These are phyloP conservation scores for Leptomonas seymouri DNA, from an alignment of 208 protist species.

Conservation along the genomic window DNA sequence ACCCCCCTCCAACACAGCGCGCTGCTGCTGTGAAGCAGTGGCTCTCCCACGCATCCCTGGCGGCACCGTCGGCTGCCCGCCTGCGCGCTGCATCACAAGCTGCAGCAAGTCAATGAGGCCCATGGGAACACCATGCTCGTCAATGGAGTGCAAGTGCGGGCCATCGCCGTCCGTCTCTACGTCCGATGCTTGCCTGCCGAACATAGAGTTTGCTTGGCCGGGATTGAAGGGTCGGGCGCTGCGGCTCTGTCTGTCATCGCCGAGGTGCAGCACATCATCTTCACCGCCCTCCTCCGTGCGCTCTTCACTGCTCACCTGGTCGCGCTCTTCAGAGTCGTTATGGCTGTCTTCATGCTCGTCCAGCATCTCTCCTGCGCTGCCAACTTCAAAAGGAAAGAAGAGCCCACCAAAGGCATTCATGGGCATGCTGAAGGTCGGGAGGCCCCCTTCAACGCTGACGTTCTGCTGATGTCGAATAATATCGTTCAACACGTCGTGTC, in stretches of 20 bases:
- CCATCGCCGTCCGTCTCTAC: not conserved
- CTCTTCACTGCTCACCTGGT: constrained; percentile 5
- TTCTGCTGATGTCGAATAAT: constrained; percentile 60
- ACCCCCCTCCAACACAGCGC: constrained; percentile 13
- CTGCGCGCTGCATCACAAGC: constrained; percentile 2
- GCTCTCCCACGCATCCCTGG: not conserved
- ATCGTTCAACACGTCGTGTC: constrained; percentile 73
- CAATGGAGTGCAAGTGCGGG: not conserved
- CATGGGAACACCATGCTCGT: not conserved
- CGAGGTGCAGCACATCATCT: not conserved
- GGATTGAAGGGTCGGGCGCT: not conserved
- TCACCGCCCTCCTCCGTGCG: constrained; percentile 24
- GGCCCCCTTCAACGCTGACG: constrained; percentile 3
- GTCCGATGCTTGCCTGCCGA: not conserved
- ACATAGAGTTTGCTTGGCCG: not conserved
- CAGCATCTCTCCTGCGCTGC: not conserved
- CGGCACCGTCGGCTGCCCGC: not conserved
- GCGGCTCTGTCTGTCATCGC: not conserved
- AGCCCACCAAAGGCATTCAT: not conserved
- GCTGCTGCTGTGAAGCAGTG: constrained; percentile 3
- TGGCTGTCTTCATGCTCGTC: not conserved
- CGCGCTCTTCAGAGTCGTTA: constrained; percentile 4
- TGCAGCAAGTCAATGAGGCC: constrained; percentile 15
- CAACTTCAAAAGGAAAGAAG: not conserved
- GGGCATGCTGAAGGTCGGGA: constrained; percentile 6